Percentiles rank a stretch among this genome's conserved stretches.
Evolutionary conservation across 805 yeast species (phyloP).

Genomic region (Metschnikowia kofuensis): DNA sequence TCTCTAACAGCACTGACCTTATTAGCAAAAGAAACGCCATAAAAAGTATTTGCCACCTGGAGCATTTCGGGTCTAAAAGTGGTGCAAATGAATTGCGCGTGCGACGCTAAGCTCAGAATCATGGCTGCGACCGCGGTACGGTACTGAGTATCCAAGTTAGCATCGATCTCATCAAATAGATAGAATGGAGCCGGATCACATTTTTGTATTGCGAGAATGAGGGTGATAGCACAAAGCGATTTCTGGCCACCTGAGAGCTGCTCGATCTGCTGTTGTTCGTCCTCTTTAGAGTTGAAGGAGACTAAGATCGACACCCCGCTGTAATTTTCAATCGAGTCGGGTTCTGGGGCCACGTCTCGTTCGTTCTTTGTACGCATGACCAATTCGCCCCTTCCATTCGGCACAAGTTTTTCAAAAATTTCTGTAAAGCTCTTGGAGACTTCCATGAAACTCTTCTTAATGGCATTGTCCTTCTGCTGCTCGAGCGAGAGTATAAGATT

Average conservation of each 20-base stretch:
- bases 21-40: slow-evolving; percentile 80
- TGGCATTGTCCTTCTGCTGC: slow-evolving; percentile 78
- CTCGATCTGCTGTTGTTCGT: slow-evolving; percentile 84
- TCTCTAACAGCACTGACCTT: slow-evolving; percentile 77
- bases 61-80: slow-evolving; percentile 94
- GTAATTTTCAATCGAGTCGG: slow-evolving; percentile 50
- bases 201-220: slow-evolving; percentile 88
- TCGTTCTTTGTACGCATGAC: slow-evolving; percentile 51
- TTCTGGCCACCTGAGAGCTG: slow-evolving; percentile 97
- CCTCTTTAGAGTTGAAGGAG: slow-evolving; percentile 80
- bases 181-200: slow-evolving; percentile 98
- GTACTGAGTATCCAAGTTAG: slow-evolving; percentile 89
- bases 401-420: slow-evolving; percentile 79
- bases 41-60: slow-evolving; percentile 79
- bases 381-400: slow-evolving; percentile 73
- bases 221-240: slow-evolving; percentile 91
- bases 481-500: slow-evolving; percentile 67
- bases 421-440: slow-evolving; percentile 72
- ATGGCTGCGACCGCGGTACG: slow-evolving; percentile 81
- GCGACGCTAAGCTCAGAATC: slow-evolving; percentile 58
- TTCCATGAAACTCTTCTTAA: slow-evolving; percentile 69
- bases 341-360: slow-evolving; percentile 18
- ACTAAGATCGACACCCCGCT: slow-evolving; percentile 83
- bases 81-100: slow-evolving; percentile 92
- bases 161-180: slow-evolving; percentile 94